Base-by-base conservation (phyloP, 2,329 filamentous ascomycete species). In the Sporothrix dimorphospora region DNA sequence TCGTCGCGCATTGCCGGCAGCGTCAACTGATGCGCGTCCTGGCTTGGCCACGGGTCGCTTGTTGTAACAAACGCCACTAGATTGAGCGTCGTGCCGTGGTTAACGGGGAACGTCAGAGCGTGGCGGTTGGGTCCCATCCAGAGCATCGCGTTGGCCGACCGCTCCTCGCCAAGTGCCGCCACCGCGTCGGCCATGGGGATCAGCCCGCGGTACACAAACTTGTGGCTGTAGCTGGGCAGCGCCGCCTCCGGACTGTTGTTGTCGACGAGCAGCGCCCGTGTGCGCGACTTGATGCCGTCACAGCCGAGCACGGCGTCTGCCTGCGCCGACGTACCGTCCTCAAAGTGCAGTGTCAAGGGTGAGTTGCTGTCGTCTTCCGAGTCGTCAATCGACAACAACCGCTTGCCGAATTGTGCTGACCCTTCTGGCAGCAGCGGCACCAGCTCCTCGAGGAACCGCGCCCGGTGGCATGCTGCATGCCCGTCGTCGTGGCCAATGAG, bases 101-200 rank as follows among this genome's bases (percentile, higher is more conserved):
- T 83, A 55, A 90, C 86, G 0, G 89, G 87, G 74, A 89, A 91
- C 0, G 87, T 89, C n/a, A 91, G 79, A 0, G 90, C 77, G 76
- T 91, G 89, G 0, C 85, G 85, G 69, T 84, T 80, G 3, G 84
- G 85, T 0, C 88, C 89, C 72, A 82, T 76, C 73, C 77, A 79
- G 47, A 78, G 63, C 14, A 72, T 71, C 14, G 76, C 27, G 27
- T 79, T 80, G 53, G 75, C 73, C 1, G 80, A 79, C 34, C 76
- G 75, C 61, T 80, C 78, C 8, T 75, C 75, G 47, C 88, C 88
- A 14, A 91, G 75, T 3, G 84, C 81, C 21, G 82, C 79, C 0
- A 84, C 78, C 0, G 88, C 88, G 55, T 85, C 81, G 0, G 84
- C 80, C 84, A 91, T 90, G 0, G 80, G 80, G 19, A 81, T 76